Conservation (phyloP, 2,329 filamentous ascomycete genomes). For the Verticillium isaacii region DNA sequence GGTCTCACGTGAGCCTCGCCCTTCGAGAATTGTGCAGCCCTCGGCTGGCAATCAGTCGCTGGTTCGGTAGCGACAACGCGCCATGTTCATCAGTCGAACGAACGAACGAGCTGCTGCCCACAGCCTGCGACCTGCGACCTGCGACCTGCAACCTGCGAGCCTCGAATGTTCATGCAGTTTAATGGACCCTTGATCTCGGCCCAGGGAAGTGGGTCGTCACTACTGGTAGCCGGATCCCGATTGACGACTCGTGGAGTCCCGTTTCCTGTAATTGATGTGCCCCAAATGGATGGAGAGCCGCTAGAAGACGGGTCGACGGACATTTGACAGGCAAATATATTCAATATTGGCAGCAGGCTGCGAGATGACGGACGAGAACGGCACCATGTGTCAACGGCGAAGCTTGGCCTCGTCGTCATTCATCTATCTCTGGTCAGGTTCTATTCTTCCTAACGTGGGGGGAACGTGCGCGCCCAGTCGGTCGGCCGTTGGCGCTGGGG, state of each 20-base stretch:
- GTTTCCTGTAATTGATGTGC: background rate
- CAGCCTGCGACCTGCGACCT: background rate
- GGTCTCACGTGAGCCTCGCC: background rate
- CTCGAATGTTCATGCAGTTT: background rate
- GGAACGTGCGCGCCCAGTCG: background rate
- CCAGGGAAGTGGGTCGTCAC: background rate
- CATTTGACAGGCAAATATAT: background rate
- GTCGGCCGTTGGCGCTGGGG: background rate
- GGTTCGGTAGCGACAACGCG: background rate
- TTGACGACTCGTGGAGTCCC: background rate
- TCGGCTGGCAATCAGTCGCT: background rate
- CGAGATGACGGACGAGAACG: background rate
- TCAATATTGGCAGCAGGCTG: background rate
- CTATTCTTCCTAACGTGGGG: background rate
- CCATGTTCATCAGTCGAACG: background rate
- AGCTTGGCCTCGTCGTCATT: background rate
- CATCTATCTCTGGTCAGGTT: background rate
- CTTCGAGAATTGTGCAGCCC: background rate
- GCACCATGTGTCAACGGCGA: background rate
- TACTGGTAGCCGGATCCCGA: background rate
- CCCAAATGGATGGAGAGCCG: background rate
- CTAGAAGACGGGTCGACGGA: background rate
- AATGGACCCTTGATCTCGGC: background rate
- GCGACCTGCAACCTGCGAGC: background rate
- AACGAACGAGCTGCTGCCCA: background rate